These are phyloP conservation scores for Taxillus chinensis DNA, from an alignment of 164 flowering plant species.

Conservation along the genomic window DNA sequence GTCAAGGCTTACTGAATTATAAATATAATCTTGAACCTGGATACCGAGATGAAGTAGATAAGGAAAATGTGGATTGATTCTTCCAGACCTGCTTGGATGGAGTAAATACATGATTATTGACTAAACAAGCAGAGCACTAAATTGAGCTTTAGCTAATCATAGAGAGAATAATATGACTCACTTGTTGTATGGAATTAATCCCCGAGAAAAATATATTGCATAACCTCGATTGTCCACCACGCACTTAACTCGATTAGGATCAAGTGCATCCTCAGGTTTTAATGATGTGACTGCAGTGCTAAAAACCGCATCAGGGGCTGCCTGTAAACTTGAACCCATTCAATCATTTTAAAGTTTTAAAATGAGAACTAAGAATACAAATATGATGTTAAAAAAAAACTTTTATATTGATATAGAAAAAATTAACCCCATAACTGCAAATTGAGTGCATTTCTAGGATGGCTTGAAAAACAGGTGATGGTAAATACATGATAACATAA, in stretches of 20 bases:
- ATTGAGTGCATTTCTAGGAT: no score
- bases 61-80: conserved; percentile 68
- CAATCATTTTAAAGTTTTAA: background rate
- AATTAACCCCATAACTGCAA: no score
- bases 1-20: no score
- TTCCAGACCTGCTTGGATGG: conserved; percentile 49
- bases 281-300: conserved; percentile 97
- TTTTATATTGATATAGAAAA: background rate
- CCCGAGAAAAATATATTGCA: conserved; percentile 93
- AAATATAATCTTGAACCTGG: conserved; percentile 33
- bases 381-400: background rate
- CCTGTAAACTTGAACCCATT: conserved; percentile 25
- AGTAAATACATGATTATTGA: background rate
- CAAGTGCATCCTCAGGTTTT: conserved; percentile 78
- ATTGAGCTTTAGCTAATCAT: background rate
- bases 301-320: conserved; percentile 93
- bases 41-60: conserved; percentile 94
- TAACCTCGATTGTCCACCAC: conserved; percentile 79
- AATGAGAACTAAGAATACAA: background rate
- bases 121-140: background rate
- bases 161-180: conserved; percentile 15
- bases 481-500: no score
- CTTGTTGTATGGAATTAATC: conserved; percentile 91
- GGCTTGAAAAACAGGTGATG: no score
- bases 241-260: conserved; percentile 93